A percentile compares a stretch with the other conserved stretches of the same genome.
Evolutionary conservation across 148 eudicot genomes (phyloP).

Genomic region (Nepenthes mirabilis): DNA sequence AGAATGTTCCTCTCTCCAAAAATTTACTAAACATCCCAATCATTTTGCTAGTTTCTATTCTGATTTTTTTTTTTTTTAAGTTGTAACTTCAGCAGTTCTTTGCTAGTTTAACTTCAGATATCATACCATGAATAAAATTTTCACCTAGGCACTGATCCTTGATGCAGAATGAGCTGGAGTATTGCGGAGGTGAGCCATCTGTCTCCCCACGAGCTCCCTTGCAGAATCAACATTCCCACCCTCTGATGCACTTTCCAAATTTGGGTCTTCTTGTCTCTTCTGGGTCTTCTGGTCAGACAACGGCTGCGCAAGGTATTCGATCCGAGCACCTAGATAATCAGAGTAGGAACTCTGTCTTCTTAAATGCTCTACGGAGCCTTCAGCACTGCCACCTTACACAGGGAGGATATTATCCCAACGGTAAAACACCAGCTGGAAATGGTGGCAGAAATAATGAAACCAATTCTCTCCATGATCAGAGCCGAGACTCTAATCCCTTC

Average conservation of each 20-base stretch:
- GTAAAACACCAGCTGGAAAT: slow-evolving; percentile 4
- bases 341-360: slow-evolving; percentile 60
- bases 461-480: slow-evolving; percentile 21
- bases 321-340: slow-evolving; percentile 47
- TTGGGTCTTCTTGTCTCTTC: slow-evolving; percentile 13
- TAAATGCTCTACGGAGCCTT: slow-evolving; percentile 68
- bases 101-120: not conserved
- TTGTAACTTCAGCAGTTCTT: not conserved
- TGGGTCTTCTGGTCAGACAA: slow-evolving; percentile 9
- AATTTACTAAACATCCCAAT: no score
- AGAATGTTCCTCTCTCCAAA: no score
- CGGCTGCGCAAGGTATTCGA: slow-evolving; percentile 23
- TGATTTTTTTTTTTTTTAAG: no score
- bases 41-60: no score
- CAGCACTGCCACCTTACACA: slow-evolving; percentile 63
- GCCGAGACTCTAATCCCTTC: slow-evolving; percentile 30
- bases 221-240: slow-evolving; percentile 14
- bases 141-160: not conserved
- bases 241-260: slow-evolving; percentile 10
- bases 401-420: slow-evolving; percentile 19
- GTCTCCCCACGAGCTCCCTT: slow-evolving; percentile 29
- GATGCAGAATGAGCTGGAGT: slow-evolving; percentile 25
- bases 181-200: slow-evolving; percentile 21
- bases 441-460: slow-evolving; percentile 25
- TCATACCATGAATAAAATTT: not conserved